Evolutionary conservation across 2,329 filamentous ascomycete species (phyloP).

Genomic region (Pseudocercospora fuligena): DNA sequence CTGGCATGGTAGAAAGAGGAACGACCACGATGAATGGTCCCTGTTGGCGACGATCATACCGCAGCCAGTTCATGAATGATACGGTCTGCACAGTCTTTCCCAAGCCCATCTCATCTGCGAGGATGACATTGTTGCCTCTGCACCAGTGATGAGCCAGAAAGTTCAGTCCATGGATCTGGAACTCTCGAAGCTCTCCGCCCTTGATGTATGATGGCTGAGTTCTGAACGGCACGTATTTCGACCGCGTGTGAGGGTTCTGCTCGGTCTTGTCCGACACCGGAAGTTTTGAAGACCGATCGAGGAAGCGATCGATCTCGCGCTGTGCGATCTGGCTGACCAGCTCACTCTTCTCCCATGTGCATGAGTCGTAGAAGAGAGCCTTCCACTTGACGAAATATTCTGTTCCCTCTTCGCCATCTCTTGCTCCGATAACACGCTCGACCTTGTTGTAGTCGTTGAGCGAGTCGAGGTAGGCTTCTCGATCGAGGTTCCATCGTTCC

Average conservation of each 20-base stretch:
- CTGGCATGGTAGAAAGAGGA: slow-evolving; percentile 93
- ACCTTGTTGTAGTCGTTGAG: slow-evolving; percentile 89
- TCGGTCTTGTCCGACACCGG: slow-evolving; percentile 81
- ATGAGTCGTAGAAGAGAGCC: slow-evolving; percentile 87
- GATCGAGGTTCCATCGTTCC: slow-evolving; percentile 93
- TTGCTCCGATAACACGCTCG: slow-evolving; percentile 85
- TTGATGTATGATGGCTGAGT: slow-evolving; percentile 85
- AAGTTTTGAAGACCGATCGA: slow-evolving; percentile 80
- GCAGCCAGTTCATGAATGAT: slow-evolving; percentile 94
- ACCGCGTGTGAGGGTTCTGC: slow-evolving; percentile 74
- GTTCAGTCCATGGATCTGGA: slow-evolving; percentile 92
- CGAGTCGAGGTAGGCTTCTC: slow-evolving; percentile 86
- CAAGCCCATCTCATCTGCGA: slow-evolving; percentile 98
- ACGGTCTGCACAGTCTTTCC: slow-evolving; percentile 98
- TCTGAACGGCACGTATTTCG: slow-evolving; percentile 72
- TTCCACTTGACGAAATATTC: slow-evolving; percentile 94
- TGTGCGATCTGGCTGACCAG: slow-evolving; percentile 80
- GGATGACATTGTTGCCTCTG: slow-evolving; percentile 89
- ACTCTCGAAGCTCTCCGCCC: slow-evolving; percentile 83
- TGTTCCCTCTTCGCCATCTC: slow-evolving; percentile 76
- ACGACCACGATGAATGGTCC: slow-evolving; percentile 97
- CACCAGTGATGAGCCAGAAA: slow-evolving; percentile 97
- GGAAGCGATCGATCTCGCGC: slow-evolving; percentile 86
- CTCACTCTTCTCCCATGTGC: slow-evolving; percentile 85
- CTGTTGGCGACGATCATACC: slow-evolving; percentile 85